Evolutionary conservation across 441 rosid species (phyloP).

Genomic region (Populus hybrid): DNA sequence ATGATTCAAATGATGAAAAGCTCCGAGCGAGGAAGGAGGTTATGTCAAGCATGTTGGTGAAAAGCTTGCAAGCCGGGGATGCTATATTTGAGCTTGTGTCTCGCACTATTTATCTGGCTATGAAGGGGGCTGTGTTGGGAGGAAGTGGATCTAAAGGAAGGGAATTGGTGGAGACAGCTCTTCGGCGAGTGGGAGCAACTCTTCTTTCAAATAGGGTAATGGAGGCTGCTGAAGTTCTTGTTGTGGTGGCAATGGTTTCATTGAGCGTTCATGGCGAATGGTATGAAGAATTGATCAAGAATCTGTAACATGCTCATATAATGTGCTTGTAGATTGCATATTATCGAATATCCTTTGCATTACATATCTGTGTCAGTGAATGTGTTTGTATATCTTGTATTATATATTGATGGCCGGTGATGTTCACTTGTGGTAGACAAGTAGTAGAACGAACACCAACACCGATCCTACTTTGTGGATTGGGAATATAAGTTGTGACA

Average conservation of each 20-base stretch:
- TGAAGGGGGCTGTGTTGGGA: slow-evolving; percentile 53
- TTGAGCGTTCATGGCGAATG: slow-evolving; percentile 59
- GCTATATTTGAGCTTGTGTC: slow-evolving; percentile 61
- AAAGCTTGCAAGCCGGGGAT: slow-evolving; percentile 67
- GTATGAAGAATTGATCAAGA: slow-evolving; percentile 42
- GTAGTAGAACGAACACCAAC: too few species aligned
- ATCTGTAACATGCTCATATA: background rate
- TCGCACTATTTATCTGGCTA: slow-evolving; percentile 52
- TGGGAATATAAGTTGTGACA: too few species aligned
- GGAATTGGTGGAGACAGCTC: slow-evolving; percentile 43
- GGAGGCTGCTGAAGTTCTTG: slow-evolving; percentile 53
- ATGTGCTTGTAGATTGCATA: background rate
- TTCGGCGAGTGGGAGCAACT: slow-evolving; percentile 54
- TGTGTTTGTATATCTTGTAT: too few species aligned
- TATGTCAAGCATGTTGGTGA: slow-evolving; percentile 56
- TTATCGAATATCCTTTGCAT: too few species aligned
- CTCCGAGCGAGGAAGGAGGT: slow-evolving; percentile 43
- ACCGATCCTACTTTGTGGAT: too few species aligned
- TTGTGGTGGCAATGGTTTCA: slow-evolving; percentile 56
- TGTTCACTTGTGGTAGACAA: too few species aligned
- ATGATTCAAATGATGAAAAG: slow-evolving; percentile 27
- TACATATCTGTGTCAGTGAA: too few species aligned
- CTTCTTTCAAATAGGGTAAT: slow-evolving; percentile 46
- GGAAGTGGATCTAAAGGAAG: slow-evolving; percentile 50
- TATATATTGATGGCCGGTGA: too few species aligned